Base-by-base conservation (phyloP, 805 yeast species). In the Hanseniaspora singularis region DNA sequence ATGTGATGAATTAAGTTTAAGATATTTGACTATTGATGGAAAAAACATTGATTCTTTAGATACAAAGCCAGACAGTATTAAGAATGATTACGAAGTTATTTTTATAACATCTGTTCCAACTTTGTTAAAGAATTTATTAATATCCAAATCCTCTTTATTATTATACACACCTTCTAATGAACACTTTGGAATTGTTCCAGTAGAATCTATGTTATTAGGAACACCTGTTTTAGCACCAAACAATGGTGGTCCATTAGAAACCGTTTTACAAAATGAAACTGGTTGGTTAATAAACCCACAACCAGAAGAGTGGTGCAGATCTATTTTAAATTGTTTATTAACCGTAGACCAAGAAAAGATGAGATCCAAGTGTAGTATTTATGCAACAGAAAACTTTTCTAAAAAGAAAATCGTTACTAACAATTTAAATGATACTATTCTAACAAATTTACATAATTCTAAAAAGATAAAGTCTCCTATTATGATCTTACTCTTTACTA, bases 101-200 rank as follows among this genome's bases (percentile, higher is more conserved):
- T 92, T 92, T 61, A 60, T 88, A 49, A 95, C 96, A 0, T 85
- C 95, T 0, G 74, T 89, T 8, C 71, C 82, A 33, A 70, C 86
- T 1, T 59, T 70, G 2, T 59, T 82, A 50, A 85, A 86, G 62
- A 77, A 70, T 58, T 65, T 71, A 2, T 68, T 92, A 23, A 64
- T 92, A 28, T 60, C 70, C 32, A 62, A 67, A 9, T 70, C 88
- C 2, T 70, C 72, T 39, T 54, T 82, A 48, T 68, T 92, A 19
- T 64, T 88, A 38, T 92, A 92, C 59, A 92, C 99, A 0, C 98
- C 99, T 2, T 70, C 82, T 0, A 73, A 73, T 55, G 98, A 92
- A 62, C 99, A 92, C 64, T 92, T 92, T 59, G 99, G 99, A 12
- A 92, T 92, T 52, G 99, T 92, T 9, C 99, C 99, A 1, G 70